Evolutionary conservation across 371 early-diverging fungal genomes (phyloP).

Genomic region (Zopfochytrium polystomum): DNA sequence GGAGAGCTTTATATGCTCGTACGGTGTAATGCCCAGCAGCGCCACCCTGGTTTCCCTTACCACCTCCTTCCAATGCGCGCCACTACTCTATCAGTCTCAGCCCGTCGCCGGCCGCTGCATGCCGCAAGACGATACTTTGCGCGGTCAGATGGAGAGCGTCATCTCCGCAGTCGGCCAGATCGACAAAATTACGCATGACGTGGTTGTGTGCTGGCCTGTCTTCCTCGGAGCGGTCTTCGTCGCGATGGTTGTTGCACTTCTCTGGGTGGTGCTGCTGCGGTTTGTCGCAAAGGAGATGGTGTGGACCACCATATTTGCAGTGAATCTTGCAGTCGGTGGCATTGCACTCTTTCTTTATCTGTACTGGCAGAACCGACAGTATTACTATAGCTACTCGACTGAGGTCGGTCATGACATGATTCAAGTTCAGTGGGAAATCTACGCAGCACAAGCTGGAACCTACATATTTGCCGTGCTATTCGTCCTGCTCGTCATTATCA

Average conservation of each 20-base stretch:
- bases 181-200: conserved; percentile 22
- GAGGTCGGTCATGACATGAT: conserved; percentile 20
- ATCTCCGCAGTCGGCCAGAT: conserved; percentile 3
- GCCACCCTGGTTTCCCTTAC: not conserved
- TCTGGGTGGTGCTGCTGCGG: conserved; percentile 38
- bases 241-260: conserved; percentile 35
- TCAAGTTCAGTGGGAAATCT: conserved; percentile 6
- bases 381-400: conserved; percentile 16
- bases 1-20: conserved; percentile 25
- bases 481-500: conserved; percentile 26
- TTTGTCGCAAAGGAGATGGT: conserved; percentile 36
- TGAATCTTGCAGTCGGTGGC: conserved; percentile 27
- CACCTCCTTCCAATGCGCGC: conserved; percentile 13
- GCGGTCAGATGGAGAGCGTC: not conserved
- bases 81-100: conserved; percentile 23
- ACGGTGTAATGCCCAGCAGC: conserved; percentile 18
- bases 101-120: conserved; percentile 38
- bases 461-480: conserved; percentile 14
- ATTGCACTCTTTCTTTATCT: conserved; percentile 34
- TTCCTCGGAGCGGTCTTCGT: conserved; percentile 17
- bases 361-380: conserved; percentile 22
- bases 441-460: conserved; percentile 1
- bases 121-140: conserved; percentile 18
- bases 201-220: conserved; percentile 15
- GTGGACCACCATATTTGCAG: conserved; percentile 37